Percentiles rank a stretch among this genome's conserved stretches.
Evolutionary conservation across 2,329 filamentous ascomycete genomes (phyloP).

Genomic region (Chaetomium sp.): DNA sequence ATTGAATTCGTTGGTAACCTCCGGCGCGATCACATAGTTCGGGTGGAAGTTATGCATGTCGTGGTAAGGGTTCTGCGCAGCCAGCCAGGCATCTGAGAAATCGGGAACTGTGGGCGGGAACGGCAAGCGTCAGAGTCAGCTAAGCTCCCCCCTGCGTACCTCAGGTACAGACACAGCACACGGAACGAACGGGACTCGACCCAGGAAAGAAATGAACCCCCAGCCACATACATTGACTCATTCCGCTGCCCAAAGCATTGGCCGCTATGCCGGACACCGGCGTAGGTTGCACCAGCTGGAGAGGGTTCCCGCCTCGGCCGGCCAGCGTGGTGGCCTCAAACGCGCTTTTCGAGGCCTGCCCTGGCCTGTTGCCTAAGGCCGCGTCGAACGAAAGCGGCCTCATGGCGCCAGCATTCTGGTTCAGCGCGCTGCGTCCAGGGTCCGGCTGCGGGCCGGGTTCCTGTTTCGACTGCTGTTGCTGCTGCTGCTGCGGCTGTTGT

Average conservation of each 20-base stretch:
- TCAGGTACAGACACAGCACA: not conserved
- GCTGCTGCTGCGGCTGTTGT: too few species aligned
- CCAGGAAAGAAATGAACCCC: conserved; percentile 2
- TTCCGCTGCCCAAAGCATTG: conserved; percentile 46
- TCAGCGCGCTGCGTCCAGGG: conserved; percentile 49
- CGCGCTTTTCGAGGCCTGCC: conserved; percentile 37
- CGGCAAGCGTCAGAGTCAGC: conserved; percentile 17
- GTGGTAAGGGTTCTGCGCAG: conserved; percentile 75
- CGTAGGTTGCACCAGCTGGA: conserved; percentile 67
- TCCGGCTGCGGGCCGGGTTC: conserved; percentile 53
- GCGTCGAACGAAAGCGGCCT: conserved; percentile 43
- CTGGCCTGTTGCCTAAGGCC: conserved; percentile 28
- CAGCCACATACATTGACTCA: conserved; percentile 65
- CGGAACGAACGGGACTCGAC: too few species aligned
- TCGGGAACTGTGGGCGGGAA: conserved; percentile 54
- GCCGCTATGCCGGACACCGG: conserved; percentile 61
- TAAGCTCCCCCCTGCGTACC: conserved; percentile 7
- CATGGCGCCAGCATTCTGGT: conserved; percentile 49
- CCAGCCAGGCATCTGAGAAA: conserved; percentile 77
- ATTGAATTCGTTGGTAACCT: conserved; percentile 95
- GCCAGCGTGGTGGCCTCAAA: conserved; percentile 40
- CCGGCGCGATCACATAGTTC: conserved; percentile 87
- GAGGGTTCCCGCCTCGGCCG: conserved; percentile 44
- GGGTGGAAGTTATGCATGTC: conserved; percentile 93
- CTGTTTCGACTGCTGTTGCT: conserved; percentile 31